phyloP scores from a whole-genome alignment of 768 basidiomycete species.

The Phlebiopsis flavidoalba region DNA sequence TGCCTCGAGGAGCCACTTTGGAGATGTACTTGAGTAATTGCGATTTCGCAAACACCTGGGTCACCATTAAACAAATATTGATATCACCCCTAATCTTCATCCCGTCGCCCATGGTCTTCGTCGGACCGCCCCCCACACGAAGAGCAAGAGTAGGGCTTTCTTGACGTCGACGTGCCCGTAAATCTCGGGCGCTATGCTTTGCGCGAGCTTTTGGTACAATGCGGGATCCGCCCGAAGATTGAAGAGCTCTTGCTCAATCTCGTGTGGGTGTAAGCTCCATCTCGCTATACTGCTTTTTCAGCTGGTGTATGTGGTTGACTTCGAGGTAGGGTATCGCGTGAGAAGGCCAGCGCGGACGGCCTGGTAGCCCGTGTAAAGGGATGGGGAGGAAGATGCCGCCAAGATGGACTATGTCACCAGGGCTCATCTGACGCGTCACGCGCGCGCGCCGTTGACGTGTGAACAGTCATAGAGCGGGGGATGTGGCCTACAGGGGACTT shows the following conservation, averaged over 20 bases:
- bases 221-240: slow-evolving; percentile 68
- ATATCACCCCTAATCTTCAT: slow-evolving; percentile 99
- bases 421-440: slow-evolving; percentile 89
- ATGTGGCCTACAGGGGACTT: slow-evolving; percentile 99
- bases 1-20: slow-evolving; percentile 94
- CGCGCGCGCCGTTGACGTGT: slow-evolving; percentile 89
- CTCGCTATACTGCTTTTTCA: slow-evolving; percentile 95
- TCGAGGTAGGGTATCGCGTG: slow-evolving; percentile 97
- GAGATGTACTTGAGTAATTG: slow-evolving; percentile 97
- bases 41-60: slow-evolving; percentile 97
- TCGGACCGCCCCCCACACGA: slow-evolving; percentile 97
- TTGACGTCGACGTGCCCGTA: slow-evolving; percentile 98
- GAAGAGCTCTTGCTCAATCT: slow-evolving; percentile 65
- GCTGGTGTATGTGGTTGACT: slow-evolving; percentile 82
- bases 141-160: slow-evolving; percentile 85
- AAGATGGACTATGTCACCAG: slow-evolving; percentile 92
- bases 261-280: slow-evolving; percentile 91
- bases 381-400: slow-evolving; percentile 97
- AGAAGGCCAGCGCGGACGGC: slow-evolving; percentile 94
- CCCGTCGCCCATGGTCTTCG: slow-evolving; percentile 92
- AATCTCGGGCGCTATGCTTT: slow-evolving; percentile 96
- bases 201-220: slow-evolving; percentile 85
- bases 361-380: slow-evolving; percentile 96
- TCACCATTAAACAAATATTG: slow-evolving; percentile 98
- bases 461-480: slow-evolving; percentile 96